Conservation (phyloP, 441 rosid species). For the Codiaeum variegatum region DNA sequence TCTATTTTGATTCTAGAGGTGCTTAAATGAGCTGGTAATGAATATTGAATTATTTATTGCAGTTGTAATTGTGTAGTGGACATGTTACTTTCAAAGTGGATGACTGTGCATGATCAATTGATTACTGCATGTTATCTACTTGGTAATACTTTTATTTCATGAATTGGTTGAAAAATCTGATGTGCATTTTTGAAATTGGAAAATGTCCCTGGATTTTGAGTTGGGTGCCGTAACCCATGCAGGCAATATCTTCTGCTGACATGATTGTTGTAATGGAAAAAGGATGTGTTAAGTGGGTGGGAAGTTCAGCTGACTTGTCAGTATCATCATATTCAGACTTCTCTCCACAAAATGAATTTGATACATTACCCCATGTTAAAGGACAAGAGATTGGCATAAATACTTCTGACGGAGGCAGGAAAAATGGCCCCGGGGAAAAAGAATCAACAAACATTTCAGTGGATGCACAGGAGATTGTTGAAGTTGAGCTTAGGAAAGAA, state of each 20-base stretch:
- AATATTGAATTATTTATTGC: not conserved
- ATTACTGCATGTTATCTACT: not conserved
- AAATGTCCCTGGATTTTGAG: not conserved
- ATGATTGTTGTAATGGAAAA: constrained; percentile 76
- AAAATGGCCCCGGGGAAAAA: constrained; percentile 27
- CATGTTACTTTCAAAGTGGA: not conserved
- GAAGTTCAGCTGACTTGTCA: constrained; percentile 59
- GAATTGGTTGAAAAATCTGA: not conserved
- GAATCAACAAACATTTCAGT: constrained; percentile 31
- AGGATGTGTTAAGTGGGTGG: constrained; percentile 77
- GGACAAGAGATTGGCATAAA: constrained; percentile 25
- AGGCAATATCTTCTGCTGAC: constrained; percentile 90
- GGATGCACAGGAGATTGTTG: constrained; percentile 52
- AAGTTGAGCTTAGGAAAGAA: constrained; percentile 73
- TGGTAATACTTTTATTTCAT: not conserved
- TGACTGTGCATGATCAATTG: not conserved
- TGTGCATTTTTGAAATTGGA: not conserved
- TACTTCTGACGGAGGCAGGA: constrained; percentile 29
- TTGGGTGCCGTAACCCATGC: constrained; percentile 21
- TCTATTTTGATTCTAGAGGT: not conserved
- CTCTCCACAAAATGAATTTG: constrained; percentile 47
- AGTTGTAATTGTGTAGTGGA: no score
- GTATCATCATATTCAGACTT: constrained; percentile 44
- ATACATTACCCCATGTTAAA: constrained; percentile 30
- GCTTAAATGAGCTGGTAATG: not conserved